These are phyloP conservation scores for Phymatotrichopsis omnivora DNA, from an alignment of 2,329 filamentous ascomycete species.

Conservation along the genomic window DNA sequence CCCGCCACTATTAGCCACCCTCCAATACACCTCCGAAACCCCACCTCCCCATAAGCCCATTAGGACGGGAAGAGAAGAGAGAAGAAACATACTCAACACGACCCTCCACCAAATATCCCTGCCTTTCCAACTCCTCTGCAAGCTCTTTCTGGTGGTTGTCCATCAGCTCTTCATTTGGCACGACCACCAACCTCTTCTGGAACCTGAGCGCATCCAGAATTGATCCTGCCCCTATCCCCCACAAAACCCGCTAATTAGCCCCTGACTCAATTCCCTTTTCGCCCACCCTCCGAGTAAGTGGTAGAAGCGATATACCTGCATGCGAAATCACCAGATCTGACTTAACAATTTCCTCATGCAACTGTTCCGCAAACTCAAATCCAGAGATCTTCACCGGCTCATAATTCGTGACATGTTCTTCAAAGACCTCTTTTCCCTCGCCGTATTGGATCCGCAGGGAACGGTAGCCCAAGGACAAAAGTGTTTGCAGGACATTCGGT, in stretches of 20 bases:
- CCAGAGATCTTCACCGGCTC: constrained; percentile 41
- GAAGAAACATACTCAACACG: constrained; percentile 48
- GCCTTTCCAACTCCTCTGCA: constrained; percentile 60
- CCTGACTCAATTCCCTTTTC: too few relatives aligned
- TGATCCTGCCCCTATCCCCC: constrained; percentile 52
- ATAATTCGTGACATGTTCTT: constrained; percentile 30
- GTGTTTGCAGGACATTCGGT: constrained; percentile 50
- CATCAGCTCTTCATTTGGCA: constrained; percentile 71
- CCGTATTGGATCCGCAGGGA: constrained; percentile 74
- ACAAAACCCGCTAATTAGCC: not conserved
- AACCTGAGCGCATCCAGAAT: constrained; percentile 73
- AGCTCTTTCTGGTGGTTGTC: constrained; percentile 89
- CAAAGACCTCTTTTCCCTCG: constrained; percentile 51
- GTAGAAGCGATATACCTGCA: constrained; percentile 70
- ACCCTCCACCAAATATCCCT: constrained; percentile 68
- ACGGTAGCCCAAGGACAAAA: constrained; percentile 54
- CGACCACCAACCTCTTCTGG: constrained; percentile 69
- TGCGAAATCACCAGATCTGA: constrained; percentile 78
- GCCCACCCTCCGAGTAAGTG: constrained; percentile 1
- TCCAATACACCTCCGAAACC: not conserved
- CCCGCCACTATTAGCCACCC: not conserved
- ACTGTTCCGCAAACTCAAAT: constrained; percentile 57
- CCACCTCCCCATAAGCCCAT: not conserved
- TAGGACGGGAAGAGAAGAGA: not conserved
- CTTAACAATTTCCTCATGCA: constrained; percentile 40